A percentile compares a stretch with the other conserved stretches of the same genome.
Evolutionary conservation across 345 rosid species (phyloP).

Genomic region (Bruguiera sexangula): DNA sequence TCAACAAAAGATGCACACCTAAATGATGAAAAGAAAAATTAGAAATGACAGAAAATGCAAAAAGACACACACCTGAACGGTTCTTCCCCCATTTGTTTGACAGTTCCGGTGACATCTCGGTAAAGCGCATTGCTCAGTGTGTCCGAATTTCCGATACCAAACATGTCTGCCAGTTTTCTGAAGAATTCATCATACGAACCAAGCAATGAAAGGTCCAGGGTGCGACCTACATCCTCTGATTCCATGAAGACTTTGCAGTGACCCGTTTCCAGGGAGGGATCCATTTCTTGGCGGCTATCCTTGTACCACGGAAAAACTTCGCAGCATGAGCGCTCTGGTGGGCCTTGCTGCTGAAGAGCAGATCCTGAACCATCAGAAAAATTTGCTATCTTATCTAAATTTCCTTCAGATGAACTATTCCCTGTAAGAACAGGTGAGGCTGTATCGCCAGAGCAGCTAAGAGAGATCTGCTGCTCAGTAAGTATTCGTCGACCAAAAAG

Average conservation of each 20-base stretch:
- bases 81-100: slow-evolving; percentile 46
- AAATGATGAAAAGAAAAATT: neutral
- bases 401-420: slow-evolving; percentile 23
- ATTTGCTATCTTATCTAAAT: slow-evolving; percentile 16
- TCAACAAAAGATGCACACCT: neutral
- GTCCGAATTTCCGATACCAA: slow-evolving; percentile 37
- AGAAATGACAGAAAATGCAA: neutral
- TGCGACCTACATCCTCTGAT: slow-evolving; percentile 57
- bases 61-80: slow-evolving; percentile 40
- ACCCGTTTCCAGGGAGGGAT: slow-evolving; percentile 35
- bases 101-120: slow-evolving; percentile 37
- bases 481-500: slow-evolving; percentile 33
- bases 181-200: slow-evolving; percentile 42
- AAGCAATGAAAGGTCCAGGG: slow-evolving; percentile 45
- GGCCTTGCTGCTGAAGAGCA: slow-evolving; percentile 32
- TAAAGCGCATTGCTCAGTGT: slow-evolving; percentile 36
- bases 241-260: slow-evolving; percentile 60
- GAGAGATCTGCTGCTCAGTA: slow-evolving; percentile 34
- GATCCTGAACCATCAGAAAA: slow-evolving; percentile 18
- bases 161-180: slow-evolving; percentile 47
- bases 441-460: slow-evolving; percentile 36
- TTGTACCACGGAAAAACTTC: slow-evolving; percentile 34
- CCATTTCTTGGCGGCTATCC: slow-evolving; percentile 32
- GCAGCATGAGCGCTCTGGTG: slow-evolving; percentile 26
- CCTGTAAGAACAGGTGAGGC: slow-evolving; percentile 30